Percentiles rank a stretch among this genome's conserved stretches.
These are phyloP conservation scores for Trematosphaeria pertusa DNA, from an alignment of 2,329 filamentous ascomycete species.

Conservation along the genomic window DNA sequence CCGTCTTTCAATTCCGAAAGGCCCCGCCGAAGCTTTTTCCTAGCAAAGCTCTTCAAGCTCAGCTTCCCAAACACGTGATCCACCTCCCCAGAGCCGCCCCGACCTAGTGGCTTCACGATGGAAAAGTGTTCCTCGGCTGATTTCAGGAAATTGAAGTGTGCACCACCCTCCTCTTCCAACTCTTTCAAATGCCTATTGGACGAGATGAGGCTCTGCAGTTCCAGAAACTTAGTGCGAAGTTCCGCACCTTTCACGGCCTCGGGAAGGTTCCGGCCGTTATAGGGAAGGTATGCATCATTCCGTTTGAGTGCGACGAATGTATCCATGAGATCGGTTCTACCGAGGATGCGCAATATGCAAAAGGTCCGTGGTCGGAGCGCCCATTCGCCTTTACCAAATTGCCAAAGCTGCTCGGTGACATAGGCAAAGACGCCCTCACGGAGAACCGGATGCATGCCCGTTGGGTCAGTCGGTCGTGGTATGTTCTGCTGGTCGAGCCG, in stretches of 20 bases:
- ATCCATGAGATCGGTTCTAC: constrained; percentile 4
- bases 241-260: constrained; percentile 10
- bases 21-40: constrained; percentile 6
- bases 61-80: constrained; percentile 3
- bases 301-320: constrained; percentile 3
- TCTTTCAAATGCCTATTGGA: constrained; percentile 4
- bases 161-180: constrained; percentile 4
- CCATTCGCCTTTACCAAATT: constrained; percentile 7
- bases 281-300: constrained; percentile 6
- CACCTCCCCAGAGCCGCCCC: constrained; percentile 1
- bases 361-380: constrained; percentile 6
- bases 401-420: constrained; percentile 7
- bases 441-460: constrained; percentile 1
- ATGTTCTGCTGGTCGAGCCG: constrained; percentile 5
- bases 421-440: constrained; percentile 4
- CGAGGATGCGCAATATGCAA: constrained; percentile 8
- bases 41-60: constrained; percentile 5
- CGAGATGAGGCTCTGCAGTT: constrained; percentile 1
- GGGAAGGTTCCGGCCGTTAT: constrained; percentile 10
- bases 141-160: constrained; percentile 2
- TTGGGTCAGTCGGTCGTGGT: constrained; percentile 1
- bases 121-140: constrained; percentile 3
- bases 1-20: constrained; percentile 2
- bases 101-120: not conserved
- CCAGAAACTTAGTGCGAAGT: constrained; percentile 2